Evolutionary conservation across 805 yeast species (phyloP).

Genomic region (Candida ipomoeae): DNA sequence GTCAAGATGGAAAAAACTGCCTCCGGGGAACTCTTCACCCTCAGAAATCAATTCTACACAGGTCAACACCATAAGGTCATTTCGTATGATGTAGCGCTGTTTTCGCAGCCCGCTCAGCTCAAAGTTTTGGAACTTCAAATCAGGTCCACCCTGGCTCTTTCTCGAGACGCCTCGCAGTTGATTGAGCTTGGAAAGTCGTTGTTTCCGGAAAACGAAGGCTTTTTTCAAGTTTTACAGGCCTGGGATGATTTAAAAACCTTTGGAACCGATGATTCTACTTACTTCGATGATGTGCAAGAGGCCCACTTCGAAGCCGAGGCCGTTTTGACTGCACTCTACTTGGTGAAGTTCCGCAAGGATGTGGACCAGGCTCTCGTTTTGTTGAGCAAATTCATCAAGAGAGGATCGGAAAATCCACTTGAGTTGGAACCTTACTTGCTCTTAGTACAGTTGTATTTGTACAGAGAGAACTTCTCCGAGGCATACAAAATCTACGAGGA

Average conservation of each 20-base stretch:
- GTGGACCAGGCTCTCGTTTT: slow-evolving; percentile 34
- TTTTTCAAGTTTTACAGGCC: slow-evolving; percentile 37
- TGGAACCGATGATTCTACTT: slow-evolving; percentile 41
- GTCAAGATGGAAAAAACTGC: slow-evolving; percentile 36
- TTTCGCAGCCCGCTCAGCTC: slow-evolving; percentile 33
- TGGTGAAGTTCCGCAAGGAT: slow-evolving; percentile 34
- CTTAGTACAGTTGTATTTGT: slow-evolving; percentile 37
- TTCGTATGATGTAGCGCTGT: slow-evolving; percentile 35
- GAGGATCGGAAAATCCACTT: slow-evolving; percentile 16
- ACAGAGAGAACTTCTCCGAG: slow-evolving; percentile 31
- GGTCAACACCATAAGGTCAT: slow-evolving; percentile 49
- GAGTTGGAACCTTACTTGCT: slow-evolving; percentile 42
- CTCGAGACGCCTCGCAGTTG: slow-evolving; percentile 35
- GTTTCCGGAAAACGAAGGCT: slow-evolving; percentile 32
- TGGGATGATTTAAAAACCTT: slow-evolving; percentile 41
- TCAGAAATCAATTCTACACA: slow-evolving; percentile 59
- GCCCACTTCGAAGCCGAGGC: slow-evolving; percentile 40
- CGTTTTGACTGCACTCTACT: slow-evolving; percentile 35
- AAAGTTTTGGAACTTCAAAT: slow-evolving; percentile 40
- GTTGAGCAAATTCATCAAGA: slow-evolving; percentile 25
- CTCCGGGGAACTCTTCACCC: slow-evolving; percentile 49
- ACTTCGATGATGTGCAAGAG: slow-evolving; percentile 35
- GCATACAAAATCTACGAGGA: slow-evolving; percentile 31
- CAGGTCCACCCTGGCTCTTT: slow-evolving; percentile 36
- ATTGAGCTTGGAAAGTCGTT: slow-evolving; percentile 32